A percentile compares a stretch with the other conserved stretches of the same genome.
Conservation (phyloP, 352 stramenopile genomes). For the Phytophthora pseudosyringae region DNA sequence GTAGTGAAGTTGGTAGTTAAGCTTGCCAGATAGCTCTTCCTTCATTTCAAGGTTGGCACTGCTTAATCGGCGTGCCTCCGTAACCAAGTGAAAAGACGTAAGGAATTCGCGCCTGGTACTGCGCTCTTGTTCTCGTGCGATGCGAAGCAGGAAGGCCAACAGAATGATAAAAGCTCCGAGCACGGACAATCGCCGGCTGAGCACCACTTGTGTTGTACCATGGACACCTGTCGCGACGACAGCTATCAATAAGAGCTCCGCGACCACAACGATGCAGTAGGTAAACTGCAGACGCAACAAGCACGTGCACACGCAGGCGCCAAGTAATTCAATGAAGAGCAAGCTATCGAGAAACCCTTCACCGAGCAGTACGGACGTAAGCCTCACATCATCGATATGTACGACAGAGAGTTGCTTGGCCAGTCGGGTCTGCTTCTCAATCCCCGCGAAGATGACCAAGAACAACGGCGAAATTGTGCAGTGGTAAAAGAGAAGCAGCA, state of each 20-base stretch:
- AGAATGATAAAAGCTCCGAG: conserved; percentile 46
- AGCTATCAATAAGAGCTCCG: conserved; percentile 48
- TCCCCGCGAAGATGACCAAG: conserved; percentile 40
- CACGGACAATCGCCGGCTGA: conserved; percentile 32
- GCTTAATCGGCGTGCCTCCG: conserved; percentile 62
- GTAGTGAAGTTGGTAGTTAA: conserved; percentile 73
- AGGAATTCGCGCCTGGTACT: conserved; percentile 56
- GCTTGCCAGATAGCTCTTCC: conserved; percentile 64
- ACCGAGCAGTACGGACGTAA: conserved; percentile 37
- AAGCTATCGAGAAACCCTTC: conserved; percentile 47
- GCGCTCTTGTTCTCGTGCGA: conserved; percentile 54
- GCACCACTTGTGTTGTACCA: conserved; percentile 18
- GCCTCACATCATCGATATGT: conserved; percentile 20
- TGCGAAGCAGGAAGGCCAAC: conserved; percentile 42
- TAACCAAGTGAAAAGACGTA: conserved; percentile 58
- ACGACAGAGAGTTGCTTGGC: conserved; percentile 17
- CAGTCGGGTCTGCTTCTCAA: conserved; percentile 41
- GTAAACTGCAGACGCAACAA: conserved; percentile 62
- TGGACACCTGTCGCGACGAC: conserved; percentile 38
- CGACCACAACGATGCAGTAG: conserved; percentile 48
- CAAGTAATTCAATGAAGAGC: conserved; percentile 54
- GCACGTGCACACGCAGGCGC: conserved; percentile 43
- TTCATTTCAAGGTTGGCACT: conserved; percentile 77
- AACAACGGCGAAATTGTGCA: conserved; percentile 45
- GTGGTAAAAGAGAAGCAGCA: conserved; percentile 56